Conservation (phyloP, 2,329 filamentous ascomycete genomes). For the Helotiales sp. region DNA sequence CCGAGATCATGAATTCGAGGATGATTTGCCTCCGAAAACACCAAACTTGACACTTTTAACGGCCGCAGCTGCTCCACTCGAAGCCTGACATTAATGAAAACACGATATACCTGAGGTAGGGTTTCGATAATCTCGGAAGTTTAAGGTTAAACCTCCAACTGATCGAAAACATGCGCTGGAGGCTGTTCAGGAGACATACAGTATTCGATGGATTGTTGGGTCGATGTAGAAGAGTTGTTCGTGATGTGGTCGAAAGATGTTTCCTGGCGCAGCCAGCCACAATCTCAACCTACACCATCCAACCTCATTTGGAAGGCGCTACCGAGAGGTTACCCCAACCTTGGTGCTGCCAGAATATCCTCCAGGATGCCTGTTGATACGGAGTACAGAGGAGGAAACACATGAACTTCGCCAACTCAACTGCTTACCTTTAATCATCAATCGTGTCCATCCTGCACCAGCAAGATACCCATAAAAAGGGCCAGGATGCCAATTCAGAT, state of each 20-base stretch:
- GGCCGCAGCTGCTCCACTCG: neutral
- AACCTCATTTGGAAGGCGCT: no score
- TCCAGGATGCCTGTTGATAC: no score
- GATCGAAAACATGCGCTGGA: neutral
- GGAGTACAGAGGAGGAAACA: neutral
- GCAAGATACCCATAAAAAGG: neutral
- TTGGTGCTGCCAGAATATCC: no score
- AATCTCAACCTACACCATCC: no score
- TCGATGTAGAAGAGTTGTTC: no score
- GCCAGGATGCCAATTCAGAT: constrained; percentile 53
- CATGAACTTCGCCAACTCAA: neutral
- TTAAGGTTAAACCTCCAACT: neutral
- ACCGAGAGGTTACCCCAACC: no score
- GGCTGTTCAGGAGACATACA: no score
- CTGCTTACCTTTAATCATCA: neutral
- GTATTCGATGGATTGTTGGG: no score
- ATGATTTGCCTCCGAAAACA: neutral
- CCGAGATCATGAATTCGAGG: neutral
- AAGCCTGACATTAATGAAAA: neutral
- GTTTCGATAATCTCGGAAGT: neutral
- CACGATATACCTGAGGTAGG: neutral
- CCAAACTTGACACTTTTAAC: neutral
- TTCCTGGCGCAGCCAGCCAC: no score
- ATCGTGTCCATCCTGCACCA: neutral
- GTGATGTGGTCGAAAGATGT: no score